phyloP scores from a whole-genome alignment of 1,139 yeast species.

The Blastobotrys raffinosifermentans region DNA sequence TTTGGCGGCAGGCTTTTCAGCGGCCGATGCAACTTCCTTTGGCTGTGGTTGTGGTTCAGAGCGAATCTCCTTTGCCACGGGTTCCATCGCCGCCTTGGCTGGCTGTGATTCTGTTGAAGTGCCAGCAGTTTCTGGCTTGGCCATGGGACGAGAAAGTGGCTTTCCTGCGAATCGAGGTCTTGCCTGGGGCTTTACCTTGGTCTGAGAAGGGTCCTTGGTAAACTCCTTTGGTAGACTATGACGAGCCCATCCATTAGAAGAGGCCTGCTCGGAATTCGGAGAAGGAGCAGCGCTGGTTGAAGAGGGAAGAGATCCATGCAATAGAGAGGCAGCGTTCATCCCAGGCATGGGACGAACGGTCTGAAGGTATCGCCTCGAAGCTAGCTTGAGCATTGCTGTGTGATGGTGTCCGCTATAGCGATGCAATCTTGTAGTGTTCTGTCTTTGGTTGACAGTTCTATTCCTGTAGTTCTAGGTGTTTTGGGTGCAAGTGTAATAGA shows the following conservation, averaged over 20 bases:
- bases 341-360: slow-evolving; percentile 10
- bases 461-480: too few relatives aligned
- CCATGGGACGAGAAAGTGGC: not conserved
- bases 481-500: too few relatives aligned
- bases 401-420: not conserved
- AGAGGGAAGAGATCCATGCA: slow-evolving; percentile 9
- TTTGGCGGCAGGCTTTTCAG: slow-evolving; percentile 17
- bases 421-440: not conserved
- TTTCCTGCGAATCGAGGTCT: not conserved
- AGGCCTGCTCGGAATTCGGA: not conserved
- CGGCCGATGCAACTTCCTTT: slow-evolving; percentile 4
- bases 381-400: not conserved
- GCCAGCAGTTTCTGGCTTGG: not conserved
- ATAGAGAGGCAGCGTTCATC: not conserved
- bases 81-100: not conserved
- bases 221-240: not conserved
- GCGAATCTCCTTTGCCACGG: slow-evolving; percentile 5
- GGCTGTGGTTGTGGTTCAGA: not conserved
- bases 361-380: slow-evolving; percentile 10
- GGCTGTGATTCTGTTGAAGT: not conserved
- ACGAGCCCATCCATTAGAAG: not conserved
- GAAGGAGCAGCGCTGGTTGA: slow-evolving; percentile 3
- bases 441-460: not conserved
- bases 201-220: not conserved
- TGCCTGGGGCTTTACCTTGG: not conserved